Conservation (phyloP, 371 early-diverging fungal genomes). For the Mortierella sp. region DNA sequence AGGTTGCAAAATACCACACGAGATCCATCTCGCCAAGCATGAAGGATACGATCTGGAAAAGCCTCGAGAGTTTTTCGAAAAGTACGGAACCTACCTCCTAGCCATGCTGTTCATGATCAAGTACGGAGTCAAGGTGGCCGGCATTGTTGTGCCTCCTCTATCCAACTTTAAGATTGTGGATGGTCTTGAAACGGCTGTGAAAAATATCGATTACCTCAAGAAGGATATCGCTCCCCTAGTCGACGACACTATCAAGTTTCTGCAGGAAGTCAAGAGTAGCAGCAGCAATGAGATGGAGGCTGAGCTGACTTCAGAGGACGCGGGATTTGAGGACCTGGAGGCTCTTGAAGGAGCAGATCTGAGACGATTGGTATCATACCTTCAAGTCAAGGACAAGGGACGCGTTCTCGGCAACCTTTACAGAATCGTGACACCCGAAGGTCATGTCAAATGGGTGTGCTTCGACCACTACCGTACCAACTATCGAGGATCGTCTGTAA, state of each 20-base stretch:
- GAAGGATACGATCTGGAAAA: constrained; percentile 17
- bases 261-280: not conserved
- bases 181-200: not conserved
- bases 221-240: not conserved
- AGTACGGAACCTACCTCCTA: constrained; percentile 17
- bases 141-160: constrained; percentile 7
- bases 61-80: constrained; percentile 15
- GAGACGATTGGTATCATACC: constrained; percentile 11
- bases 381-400: constrained; percentile 8
- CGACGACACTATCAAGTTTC: constrained; percentile 8
- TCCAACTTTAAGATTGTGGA: not conserved
- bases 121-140: constrained; percentile 10
- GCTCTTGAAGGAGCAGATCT: no score
- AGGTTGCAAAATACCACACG: not conserved
- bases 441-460: constrained; percentile 35
- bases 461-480: constrained; percentile 17
- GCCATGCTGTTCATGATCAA: constrained; percentile 16
- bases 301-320: not conserved
- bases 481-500: not conserved
- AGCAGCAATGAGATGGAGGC: not conserved
- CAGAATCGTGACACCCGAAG: constrained; percentile 14
- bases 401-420: constrained; percentile 21
- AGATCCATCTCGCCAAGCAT: constrained; percentile 24
- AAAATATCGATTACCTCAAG: not conserved
- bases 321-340: not conserved